Evolutionary conservation across 2,329 filamentous ascomycete genomes (phyloP).

Genomic region (Ophiostoma sp.): DNA sequence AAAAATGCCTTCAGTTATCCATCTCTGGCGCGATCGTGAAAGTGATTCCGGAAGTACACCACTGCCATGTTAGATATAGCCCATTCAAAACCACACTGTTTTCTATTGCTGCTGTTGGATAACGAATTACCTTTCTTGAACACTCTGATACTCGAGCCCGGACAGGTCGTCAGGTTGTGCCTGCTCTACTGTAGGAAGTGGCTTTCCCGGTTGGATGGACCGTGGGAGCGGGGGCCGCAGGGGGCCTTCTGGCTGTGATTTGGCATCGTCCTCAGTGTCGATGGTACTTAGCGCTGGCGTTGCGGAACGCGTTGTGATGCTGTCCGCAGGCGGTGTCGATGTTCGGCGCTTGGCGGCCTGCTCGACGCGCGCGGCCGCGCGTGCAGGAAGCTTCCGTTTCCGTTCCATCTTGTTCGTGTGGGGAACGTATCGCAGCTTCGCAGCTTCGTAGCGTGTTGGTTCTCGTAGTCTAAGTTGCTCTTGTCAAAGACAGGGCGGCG

Average conservation of each 20-base stretch:
- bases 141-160: constrained; percentile 62
- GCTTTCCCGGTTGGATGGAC: constrained; percentile 58
- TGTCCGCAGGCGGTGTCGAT: constrained; percentile 45
- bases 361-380: constrained; percentile 56
- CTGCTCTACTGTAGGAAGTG: constrained; percentile 64
- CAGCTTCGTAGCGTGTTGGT: neutral
- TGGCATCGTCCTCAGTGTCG: constrained; percentile 31
- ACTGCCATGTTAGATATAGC: constrained; percentile 39
- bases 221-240: constrained; percentile 48
- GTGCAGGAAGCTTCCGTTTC: constrained; percentile 60
- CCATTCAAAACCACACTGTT: neutral
- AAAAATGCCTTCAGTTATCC: constrained; percentile 66
- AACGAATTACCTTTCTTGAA: constrained; percentile 60
- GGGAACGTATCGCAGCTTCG: neutral
- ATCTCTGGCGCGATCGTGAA: constrained; percentile 64
- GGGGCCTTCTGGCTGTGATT: constrained; percentile 26
- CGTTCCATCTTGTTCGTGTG: constrained; percentile 48
- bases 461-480: constrained; percentile 14
- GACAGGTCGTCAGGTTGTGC: constrained; percentile 61
- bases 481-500: constrained; percentile 23
- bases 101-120: too few relatives aligned
- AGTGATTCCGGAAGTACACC: constrained; percentile 71
- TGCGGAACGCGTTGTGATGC: constrained; percentile 38
- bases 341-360: constrained; percentile 56
- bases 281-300: constrained; percentile 40